phyloP scores from a whole-genome alignment of 108 stramenopile species.

The Epipyxis sp. region DNA sequence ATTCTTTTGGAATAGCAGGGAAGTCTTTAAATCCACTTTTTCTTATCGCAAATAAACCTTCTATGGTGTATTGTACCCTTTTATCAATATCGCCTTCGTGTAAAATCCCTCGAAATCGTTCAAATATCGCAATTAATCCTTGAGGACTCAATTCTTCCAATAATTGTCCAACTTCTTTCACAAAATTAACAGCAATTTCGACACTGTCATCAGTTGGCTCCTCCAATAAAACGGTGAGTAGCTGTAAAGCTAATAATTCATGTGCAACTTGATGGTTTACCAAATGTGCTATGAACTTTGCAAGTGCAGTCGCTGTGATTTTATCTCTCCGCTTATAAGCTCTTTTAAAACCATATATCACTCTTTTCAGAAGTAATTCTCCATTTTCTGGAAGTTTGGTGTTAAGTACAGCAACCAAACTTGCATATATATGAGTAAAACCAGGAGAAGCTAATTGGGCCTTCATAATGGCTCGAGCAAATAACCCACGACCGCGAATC shows the following conservation, averaged over 20 bases:
- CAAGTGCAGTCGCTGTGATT: slow-evolving; percentile 70
- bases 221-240: slow-evolving; percentile 85
- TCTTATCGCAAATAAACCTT: slow-evolving; percentile 74
- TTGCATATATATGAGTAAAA: slow-evolving; percentile 74
- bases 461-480: slow-evolving; percentile 73
- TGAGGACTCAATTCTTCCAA: slow-evolving; percentile 77
- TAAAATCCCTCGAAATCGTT: slow-evolving; percentile 84
- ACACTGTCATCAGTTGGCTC: slow-evolving; percentile 93
- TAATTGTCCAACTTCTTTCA: slow-evolving; percentile 75
- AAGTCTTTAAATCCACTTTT: slow-evolving; percentile 75
- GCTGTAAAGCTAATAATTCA: slow-evolving; percentile 88
- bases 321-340: slow-evolving; percentile 83
- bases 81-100: slow-evolving; percentile 79
- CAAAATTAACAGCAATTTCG: slow-evolving; percentile 87
- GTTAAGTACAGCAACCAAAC: slow-evolving; percentile 87
- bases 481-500: slow-evolving; percentile 82
- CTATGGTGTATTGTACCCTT: slow-evolving; percentile 88
- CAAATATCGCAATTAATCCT: slow-evolving; percentile 90
- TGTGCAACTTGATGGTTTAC: slow-evolving; percentile 94
- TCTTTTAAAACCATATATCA: slow-evolving; percentile 78
- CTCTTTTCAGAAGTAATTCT: slow-evolving; percentile 76
- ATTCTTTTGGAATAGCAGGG: slow-evolving; percentile 70
- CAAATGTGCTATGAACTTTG: slow-evolving; percentile 86
- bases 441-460: slow-evolving; percentile 84
- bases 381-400: slow-evolving; percentile 95